Conservation (phyloP, 495 filamentous ascomycete species). For the Hyaloscypha hepaticicola region DNA sequence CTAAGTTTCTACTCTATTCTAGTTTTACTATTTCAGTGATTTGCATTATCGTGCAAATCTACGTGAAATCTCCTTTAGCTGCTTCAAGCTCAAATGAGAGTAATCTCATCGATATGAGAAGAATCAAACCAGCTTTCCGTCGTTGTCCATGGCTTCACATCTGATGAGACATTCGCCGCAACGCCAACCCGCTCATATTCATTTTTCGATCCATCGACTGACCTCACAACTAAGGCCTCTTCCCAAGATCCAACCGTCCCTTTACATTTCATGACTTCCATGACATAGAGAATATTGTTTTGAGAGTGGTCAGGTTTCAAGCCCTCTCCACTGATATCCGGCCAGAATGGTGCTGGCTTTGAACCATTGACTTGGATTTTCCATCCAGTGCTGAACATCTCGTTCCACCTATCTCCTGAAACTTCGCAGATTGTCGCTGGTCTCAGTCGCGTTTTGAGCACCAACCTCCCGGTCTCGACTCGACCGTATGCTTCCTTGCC, state of each 20-base stretch:
- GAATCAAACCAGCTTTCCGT: slow-evolving; percentile 6
- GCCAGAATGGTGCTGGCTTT: slow-evolving; percentile 4
- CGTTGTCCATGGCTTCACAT: neutral
- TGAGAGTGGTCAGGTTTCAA: neutral
- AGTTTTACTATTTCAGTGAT: too few species aligned
- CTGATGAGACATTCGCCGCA: neutral
- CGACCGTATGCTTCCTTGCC: slow-evolving; percentile 2
- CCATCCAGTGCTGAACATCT: neutral
- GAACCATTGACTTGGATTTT: neutral
- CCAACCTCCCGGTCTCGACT: neutral
- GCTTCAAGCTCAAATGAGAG: neutral
- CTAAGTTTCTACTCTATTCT: too few species aligned
- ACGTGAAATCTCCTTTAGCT: too few species aligned
- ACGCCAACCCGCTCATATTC: slow-evolving; percentile 5
- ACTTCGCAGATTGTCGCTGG: neutral
- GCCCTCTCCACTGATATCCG: neutral
- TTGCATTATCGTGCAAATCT: too few species aligned
- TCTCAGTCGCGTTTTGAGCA: neutral
- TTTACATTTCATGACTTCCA: neutral
- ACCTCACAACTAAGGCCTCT: slow-evolving; percentile 3
- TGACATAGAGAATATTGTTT: neutral
- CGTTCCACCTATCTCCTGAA: neutral
- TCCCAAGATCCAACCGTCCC: neutral
- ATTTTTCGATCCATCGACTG: neutral
- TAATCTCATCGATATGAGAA: neutral